Evolutionary conservation across 2,329 filamentous ascomycete species (phyloP).

Genomic region (Neofusicoccum cordaticola): DNA sequence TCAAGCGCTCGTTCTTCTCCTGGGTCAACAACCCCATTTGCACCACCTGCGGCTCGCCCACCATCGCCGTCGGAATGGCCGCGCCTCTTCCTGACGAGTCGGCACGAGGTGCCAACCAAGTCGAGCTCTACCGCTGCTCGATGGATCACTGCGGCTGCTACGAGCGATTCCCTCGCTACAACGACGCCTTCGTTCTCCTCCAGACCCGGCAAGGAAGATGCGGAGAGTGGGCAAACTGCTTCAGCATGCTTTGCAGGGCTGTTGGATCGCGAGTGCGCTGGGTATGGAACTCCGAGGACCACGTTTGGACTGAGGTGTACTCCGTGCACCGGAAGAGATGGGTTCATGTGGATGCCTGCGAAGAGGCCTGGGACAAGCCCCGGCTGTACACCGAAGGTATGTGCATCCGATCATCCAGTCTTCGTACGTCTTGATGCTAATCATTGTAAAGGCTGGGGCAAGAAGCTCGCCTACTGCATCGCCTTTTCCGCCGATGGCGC

Average conservation of each 20-base stretch:
- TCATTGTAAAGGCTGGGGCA: slow-evolving; percentile 69
- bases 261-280: slow-evolving; percentile 88
- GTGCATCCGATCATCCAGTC: slow-evolving; percentile 26
- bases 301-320: slow-evolving; percentile 97
- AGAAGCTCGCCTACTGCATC: slow-evolving; percentile 95
- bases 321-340: slow-evolving; percentile 89
- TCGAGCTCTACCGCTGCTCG: slow-evolving; percentile 89
- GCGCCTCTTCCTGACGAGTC: slow-evolving; percentile 84
- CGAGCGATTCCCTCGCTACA: slow-evolving; percentile 91
- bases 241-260: slow-evolving; percentile 95
- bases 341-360: slow-evolving; percentile 95
- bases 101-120: slow-evolving; percentile 79
- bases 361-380: slow-evolving; percentile 93
- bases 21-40: slow-evolving; percentile 97
- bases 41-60: slow-evolving; percentile 75
- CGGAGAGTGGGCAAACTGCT: slow-evolving; percentile 98
- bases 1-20: slow-evolving; percentile 89
- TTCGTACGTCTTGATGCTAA: slow-evolving; percentile 19
- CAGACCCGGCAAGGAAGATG: slow-evolving; percentile 82
- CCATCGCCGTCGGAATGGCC: slow-evolving; percentile 77
- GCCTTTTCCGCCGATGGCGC: slow-evolving; percentile 89
- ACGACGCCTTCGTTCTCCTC: slow-evolving; percentile 88
- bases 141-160: slow-evolving; percentile 69
- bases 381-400: slow-evolving; percentile 81
- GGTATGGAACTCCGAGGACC: slow-evolving; percentile 98